These are phyloP conservation scores for Solanum lycopersicoides DNA, from an alignment of 257 asterid genomes.

Conservation along the genomic window DNA sequence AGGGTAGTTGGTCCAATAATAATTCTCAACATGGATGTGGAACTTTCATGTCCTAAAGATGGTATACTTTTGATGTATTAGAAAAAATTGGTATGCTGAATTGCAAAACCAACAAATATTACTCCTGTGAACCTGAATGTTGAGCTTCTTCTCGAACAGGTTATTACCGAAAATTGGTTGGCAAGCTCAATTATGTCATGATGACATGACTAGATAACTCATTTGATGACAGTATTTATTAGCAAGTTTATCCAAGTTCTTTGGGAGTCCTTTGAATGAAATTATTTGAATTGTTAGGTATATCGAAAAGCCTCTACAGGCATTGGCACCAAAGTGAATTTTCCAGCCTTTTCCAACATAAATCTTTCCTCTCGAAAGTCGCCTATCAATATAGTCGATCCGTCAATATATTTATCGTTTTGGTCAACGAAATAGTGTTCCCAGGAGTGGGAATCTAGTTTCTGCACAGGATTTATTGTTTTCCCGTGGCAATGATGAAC, in stretches of 20 bases:
- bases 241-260: neutral
- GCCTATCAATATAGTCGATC: neutral
- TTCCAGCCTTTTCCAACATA: neutral
- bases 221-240: neutral
- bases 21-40: neutral
- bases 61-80: neutral
- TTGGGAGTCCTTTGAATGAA: neutral
- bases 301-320: neutral
- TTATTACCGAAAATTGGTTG: neutral
- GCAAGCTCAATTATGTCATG: neutral
- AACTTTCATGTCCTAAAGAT: neutral
- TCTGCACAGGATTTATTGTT: neutral
- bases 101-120: neutral
- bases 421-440: neutral
- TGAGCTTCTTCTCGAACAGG: neutral
- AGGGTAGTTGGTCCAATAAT: neutral
- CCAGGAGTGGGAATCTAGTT: neutral
- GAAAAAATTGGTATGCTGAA: neutral
- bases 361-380: neutral
- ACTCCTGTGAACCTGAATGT: neutral
- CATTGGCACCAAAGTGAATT: neutral
- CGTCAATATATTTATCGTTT: neutral
- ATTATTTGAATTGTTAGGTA: neutral
- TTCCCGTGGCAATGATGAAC: neutral
- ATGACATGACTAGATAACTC: neutral